Conservation (phyloP, 139 green algal species). For the Haematococcus lacustris region DNA sequence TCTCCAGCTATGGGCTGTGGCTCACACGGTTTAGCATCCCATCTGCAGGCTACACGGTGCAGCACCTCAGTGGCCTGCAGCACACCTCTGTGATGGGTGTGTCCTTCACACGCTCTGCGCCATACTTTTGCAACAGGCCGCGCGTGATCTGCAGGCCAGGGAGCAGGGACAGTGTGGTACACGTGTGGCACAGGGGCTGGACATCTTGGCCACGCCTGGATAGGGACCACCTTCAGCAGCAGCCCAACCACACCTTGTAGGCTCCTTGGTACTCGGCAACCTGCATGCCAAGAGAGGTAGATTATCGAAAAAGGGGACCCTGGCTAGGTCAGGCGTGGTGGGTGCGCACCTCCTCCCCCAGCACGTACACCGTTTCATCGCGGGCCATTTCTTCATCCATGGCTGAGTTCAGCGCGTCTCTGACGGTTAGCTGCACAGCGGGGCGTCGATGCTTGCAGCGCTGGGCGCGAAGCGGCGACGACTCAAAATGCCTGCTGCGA, state of each 20-base stretch:
- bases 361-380: conserved; percentile 91
- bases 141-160: conserved; percentile 75
- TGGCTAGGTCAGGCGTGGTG: too few species aligned
- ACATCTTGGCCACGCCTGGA: neutral
- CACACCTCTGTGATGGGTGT: conserved; percentile 97
- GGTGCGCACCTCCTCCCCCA: conserved; percentile 90
- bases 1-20: too few species aligned
- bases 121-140: conserved; percentile 92
- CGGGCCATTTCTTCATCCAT: conserved; percentile 94
- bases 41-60: too few species aligned
- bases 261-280: conserved; percentile 95
- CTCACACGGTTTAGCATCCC: too few species aligned
- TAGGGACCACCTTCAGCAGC: too few species aligned
- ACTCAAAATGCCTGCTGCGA: too few species aligned
- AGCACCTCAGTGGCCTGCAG: too few species aligned
- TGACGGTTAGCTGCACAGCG: conserved; percentile 91
- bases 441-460: too few species aligned
- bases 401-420: conserved; percentile 94
- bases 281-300: conserved; percentile 31
- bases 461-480: too few species aligned
- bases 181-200: neutral
- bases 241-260: conserved; percentile 72
- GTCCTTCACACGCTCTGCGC: conserved; percentile 85
- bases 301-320: neutral
- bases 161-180: neutral